These are phyloP conservation scores for Eimeria necatrix DNA, from an alignment of 169 alveolate species.

Conservation along the genomic window DNA sequence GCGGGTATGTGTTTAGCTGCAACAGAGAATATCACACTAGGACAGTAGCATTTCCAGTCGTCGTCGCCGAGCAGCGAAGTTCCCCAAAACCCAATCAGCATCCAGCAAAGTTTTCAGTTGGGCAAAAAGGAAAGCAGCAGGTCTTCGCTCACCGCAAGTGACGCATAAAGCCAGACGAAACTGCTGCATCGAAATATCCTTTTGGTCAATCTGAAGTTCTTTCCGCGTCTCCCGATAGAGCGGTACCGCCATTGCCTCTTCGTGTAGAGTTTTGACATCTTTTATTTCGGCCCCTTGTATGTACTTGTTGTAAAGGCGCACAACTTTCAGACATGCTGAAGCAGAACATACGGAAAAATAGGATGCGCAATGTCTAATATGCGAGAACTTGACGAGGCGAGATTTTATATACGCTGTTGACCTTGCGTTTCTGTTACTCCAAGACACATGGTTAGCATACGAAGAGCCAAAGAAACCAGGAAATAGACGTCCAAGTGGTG, in stretches of 20 bases:
- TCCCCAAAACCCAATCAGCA: background rate
- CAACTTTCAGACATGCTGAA: slow-evolving; percentile 50
- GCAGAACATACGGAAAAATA: background rate
- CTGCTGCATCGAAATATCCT: background rate
- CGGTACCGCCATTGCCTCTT: slow-evolving; percentile 51
- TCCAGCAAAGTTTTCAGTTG: background rate
- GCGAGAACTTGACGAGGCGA: no score
- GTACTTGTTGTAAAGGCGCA: slow-evolving; percentile 43
- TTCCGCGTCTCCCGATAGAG: background rate
- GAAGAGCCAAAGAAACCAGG: no score
- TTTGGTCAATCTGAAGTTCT: slow-evolving; percentile 26
- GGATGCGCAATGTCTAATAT: no score
- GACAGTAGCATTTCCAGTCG: no score
- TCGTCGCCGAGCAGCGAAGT: background rate
- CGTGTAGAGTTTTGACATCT: slow-evolving; percentile 28
- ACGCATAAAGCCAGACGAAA: slow-evolving; percentile 50
- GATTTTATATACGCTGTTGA: no score
- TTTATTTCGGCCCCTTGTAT: slow-evolving; percentile 56
- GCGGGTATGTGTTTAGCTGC: slow-evolving; percentile 69
- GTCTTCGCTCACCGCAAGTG: slow-evolving; percentile 46
- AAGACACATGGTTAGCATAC: no score
- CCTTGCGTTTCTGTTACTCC: no score
- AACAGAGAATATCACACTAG: background rate
- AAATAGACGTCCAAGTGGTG: no score
- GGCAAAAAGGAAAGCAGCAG: background rate